These are phyloP conservation scores for Botrytis fragariae DNA, from an alignment of 2,329 filamentous ascomycete species.

Conservation along the genomic window DNA sequence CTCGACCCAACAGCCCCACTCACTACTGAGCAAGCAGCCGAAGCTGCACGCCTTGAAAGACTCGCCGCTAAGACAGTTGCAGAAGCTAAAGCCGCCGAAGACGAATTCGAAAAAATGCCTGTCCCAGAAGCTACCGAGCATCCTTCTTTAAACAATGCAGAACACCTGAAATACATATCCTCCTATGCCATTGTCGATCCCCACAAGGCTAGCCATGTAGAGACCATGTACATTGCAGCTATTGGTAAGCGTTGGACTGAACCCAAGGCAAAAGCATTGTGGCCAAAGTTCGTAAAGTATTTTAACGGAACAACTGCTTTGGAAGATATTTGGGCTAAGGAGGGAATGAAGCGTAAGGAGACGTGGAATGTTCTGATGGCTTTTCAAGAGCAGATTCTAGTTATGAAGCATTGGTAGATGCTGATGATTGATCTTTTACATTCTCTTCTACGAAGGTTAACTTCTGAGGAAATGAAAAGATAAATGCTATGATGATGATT, in stretches of 20 bases:
- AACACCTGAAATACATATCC: constrained; percentile 54
- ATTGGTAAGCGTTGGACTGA: constrained; percentile 51
- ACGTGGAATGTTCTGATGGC: constrained; percentile 63
- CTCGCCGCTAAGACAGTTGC: constrained; percentile 55
- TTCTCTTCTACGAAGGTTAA: neutral
- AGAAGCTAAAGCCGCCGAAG: constrained; percentile 45
- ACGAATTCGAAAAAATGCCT: constrained; percentile 35
- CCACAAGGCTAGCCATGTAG: constrained; percentile 72
- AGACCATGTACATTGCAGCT: constrained; percentile 69
- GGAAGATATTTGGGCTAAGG: constrained; percentile 81
- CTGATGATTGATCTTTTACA: neutral
- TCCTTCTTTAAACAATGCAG: constrained; percentile 55
- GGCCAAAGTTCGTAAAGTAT: constrained; percentile 73
- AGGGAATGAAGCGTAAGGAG: constrained; percentile 83
- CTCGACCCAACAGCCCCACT: constrained; percentile 39
- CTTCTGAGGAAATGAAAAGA: neutral
- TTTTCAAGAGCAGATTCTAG: constrained; percentile 68
- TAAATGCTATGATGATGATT: neutral
- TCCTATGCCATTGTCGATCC: constrained; percentile 75
- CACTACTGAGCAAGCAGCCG: constrained; percentile 56
- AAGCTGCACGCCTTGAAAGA: constrained; percentile 59
- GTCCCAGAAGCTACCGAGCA: constrained; percentile 50
- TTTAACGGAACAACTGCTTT: constrained; percentile 83
- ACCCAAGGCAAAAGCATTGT: constrained; percentile 59
- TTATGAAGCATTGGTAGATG: constrained; percentile 67